Evolutionary conservation across 176 grass and related monocot species (phyloP), one percentile per base, ranked within the genome.

Genomic region (Musa troglodytarum): DNA sequence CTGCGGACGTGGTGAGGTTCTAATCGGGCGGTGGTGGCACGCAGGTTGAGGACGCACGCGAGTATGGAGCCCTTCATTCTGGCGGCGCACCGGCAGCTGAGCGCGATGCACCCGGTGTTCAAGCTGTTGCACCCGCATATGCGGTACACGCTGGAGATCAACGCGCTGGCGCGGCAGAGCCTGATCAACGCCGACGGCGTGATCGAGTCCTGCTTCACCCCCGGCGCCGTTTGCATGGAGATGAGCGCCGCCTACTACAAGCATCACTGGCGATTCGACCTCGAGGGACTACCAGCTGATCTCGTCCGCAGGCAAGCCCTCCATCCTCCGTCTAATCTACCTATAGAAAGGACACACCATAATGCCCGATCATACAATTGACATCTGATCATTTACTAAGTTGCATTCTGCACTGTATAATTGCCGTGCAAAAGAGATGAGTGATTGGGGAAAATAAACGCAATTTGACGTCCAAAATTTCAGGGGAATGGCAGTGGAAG

Each of bases 1-100:
- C 34, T 4, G 34, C 6, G 34, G 34, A 43, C 34, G 34, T 4
- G 34, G 4, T 43, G 34, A 43, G 34, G 34, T 43, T 43, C 34
- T 43, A 43, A 43, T 43, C 34, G 34, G 34, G 34, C 34, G 34
- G 34, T 43, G 34, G 34, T 43, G 34, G 4, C 66, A 3, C 15
- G 52, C 83, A 99, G 95, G 95, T 78, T 99, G 76, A 89, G 95
- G 78, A 94, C 90, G 7, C 95, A 94, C 80, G 95, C 90, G 43
- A 82, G 58, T 10, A 89, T 99, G 95, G 95, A 99, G 76, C 90
- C 95, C 8, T 99, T 99, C 86, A 99, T 99, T 80, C 68, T 99
- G 84, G 95, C 90, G 2, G 95, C 95, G 0, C 86, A 89, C 81
- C 74, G 95, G 26, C 86, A 81, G n/a, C 82, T 94, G 86, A 99